Conservation (phyloP, 192 early-diverging fungal species). For the Dimargaris cristalligena region DNA sequence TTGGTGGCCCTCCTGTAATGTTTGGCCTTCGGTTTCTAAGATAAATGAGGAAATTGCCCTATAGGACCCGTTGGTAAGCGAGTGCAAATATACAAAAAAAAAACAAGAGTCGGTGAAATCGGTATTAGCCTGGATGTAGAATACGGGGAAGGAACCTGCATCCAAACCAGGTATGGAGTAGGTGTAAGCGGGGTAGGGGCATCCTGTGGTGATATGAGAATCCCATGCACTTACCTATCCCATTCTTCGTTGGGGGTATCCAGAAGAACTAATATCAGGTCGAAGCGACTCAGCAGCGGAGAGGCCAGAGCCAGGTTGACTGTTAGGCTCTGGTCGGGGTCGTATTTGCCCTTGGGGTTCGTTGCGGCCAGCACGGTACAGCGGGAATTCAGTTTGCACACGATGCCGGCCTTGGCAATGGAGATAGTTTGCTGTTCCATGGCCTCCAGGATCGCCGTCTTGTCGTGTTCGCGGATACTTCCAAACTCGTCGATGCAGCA, state of each 20-base stretch:
- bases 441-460: conserved; percentile 58
- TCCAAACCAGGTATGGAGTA: too few species aligned
- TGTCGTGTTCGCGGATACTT: conserved; percentile 50
- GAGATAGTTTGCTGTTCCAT: conserved; percentile 78
- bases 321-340: conserved; percentile 33
- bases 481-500: conserved; percentile 81
- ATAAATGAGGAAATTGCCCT: conserved; percentile 35
- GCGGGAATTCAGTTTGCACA: conserved; percentile 60
- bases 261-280: conserved; percentile 50
- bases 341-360: conserved; percentile 61
- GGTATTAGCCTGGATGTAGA: too few species aligned
- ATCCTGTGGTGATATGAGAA: too few species aligned
- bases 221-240: conserved; percentile 29
- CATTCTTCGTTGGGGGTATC: conserved; percentile 44
- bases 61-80: too few species aligned
- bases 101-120: too few species aligned
- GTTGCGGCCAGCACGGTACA: conserved; percentile 69
- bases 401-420: conserved; percentile 61
- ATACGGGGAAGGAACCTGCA: too few species aligned
- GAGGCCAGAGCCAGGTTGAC: conserved; percentile 50
- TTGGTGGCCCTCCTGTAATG: not conserved
- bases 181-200: too few species aligned
- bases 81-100: too few species aligned
- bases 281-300: conserved; percentile 56
- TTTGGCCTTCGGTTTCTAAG: conserved; percentile 11